A percentile compares a stretch with the other conserved stretches of the same genome.
phyloP scores from a whole-genome alignment of 1,284 basidiomycete species.

The Leccinum solheimii region DNA sequence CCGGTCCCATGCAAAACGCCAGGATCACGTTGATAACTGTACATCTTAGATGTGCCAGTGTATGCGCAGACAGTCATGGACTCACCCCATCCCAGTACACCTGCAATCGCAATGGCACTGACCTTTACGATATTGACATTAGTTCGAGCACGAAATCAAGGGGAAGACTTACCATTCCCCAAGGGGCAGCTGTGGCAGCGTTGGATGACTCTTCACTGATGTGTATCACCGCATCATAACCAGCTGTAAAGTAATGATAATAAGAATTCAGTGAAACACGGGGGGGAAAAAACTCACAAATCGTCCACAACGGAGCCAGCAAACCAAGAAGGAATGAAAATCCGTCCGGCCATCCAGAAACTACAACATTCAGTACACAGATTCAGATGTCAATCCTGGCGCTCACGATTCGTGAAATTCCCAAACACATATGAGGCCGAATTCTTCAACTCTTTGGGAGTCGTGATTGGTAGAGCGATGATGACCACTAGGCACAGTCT shows the following conservation, averaged over 20 bases:
- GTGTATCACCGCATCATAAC: neutral
- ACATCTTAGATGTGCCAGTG: neutral
- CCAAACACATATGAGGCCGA: slow-evolving; percentile 1
- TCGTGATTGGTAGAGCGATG: neutral
- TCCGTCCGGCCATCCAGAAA: neutral
- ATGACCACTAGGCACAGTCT: neutral
- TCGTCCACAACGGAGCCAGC: neutral
- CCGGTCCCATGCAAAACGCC: slow-evolving; percentile 1
- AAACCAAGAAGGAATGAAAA: neutral
- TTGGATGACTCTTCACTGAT: neutral
- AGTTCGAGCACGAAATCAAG: neutral
- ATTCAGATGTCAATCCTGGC: no score
- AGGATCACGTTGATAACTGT: neutral
- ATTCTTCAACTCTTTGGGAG: neutral
- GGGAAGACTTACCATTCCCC: neutral
- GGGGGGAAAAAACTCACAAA: neutral
- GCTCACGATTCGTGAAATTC: neutral
- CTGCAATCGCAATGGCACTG: neutral
- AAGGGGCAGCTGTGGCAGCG: neutral
- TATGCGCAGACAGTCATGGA: neutral
- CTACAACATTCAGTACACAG: neutral
- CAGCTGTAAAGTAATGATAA: neutral
- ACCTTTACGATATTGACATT: neutral
- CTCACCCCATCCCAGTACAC: neutral
- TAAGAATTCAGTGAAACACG: neutral